phyloP scores from a whole-genome alignment of 1,139 yeast species.

The Saccharomyces hybrid region DNA sequence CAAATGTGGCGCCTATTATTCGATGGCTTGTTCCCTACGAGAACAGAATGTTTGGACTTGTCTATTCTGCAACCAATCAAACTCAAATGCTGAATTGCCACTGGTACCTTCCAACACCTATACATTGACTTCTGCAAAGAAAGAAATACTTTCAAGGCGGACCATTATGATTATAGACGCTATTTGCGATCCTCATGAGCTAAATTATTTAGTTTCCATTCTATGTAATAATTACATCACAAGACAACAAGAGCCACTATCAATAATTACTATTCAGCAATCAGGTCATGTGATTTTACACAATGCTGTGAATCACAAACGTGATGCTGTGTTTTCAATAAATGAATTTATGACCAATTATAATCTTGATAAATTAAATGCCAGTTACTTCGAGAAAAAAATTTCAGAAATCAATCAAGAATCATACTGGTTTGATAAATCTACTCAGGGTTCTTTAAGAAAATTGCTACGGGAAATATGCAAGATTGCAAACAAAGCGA shows the following conservation, averaged over 20 bases:
- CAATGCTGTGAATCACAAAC: neutral
- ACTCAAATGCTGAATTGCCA: neutral
- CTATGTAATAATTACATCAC: neutral
- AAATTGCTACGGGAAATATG: neutral
- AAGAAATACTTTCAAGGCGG: neutral
- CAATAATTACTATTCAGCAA: neutral
- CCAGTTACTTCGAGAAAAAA: neutral
- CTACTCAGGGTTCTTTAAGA: neutral
- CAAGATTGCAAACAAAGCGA: neutral
- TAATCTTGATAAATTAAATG: neutral
- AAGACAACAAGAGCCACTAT: neutral
- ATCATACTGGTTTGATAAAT: neutral
- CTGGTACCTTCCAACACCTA: neutral
- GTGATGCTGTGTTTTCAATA: neutral
- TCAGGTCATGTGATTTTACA: neutral
- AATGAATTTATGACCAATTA: neutral
- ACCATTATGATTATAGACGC: neutral
- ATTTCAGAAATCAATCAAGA: neutral
- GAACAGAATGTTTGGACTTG: neutral
- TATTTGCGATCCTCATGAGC: neutral
- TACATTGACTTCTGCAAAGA: neutral
- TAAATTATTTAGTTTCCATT: neutral
- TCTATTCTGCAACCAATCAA: neutral
- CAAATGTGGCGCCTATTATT: neutral
- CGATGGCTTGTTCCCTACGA: neutral